A percentile compares a stretch with the other conserved stretches of the same genome.
These are phyloP conservation scores for Rhododendron griersonianum DNA, from an alignment of 148 eudicot species.

Conservation along the genomic window DNA sequence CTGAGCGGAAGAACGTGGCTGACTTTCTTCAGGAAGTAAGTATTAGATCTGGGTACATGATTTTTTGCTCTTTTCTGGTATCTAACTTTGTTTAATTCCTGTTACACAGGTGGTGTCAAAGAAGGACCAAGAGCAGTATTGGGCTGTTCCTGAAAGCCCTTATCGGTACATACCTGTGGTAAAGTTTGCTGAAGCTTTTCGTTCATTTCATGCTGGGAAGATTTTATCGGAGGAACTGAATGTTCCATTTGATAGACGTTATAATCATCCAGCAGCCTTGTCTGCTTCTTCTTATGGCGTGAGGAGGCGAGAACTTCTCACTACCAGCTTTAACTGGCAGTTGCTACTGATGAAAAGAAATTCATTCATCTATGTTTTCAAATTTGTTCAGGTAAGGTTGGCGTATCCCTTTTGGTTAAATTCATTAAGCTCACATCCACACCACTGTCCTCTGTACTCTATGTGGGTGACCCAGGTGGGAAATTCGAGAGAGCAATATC, in stretches of 20 bases:
- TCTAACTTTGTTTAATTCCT: constrained; percentile 18
- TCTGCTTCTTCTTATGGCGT: constrained; percentile 75
- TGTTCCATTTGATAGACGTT: constrained; percentile 67
- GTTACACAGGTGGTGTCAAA: constrained; percentile 66
- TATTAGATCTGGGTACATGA: constrained; percentile 4
- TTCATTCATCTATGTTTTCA: constrained; percentile 85
- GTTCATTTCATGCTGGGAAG: constrained; percentile 54
- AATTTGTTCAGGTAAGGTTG: constrained; percentile 83
- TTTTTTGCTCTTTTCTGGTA: background rate
- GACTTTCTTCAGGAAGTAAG: constrained; percentile 97
- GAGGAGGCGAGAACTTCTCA: constrained; percentile 67
- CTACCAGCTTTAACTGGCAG: constrained; percentile 85
- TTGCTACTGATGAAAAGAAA: constrained; percentile 87
- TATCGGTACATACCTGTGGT: constrained; percentile 64
- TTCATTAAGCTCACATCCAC: background rate
- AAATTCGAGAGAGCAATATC: background rate
- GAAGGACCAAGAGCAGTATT: constrained; percentile 96
- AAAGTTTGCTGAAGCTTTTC: constrained; percentile 89
- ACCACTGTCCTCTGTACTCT: background rate
- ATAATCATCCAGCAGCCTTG: constrained; percentile 93
- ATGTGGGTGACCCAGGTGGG: background rate
- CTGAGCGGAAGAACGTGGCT: constrained; percentile 88
- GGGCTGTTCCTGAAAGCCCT: constrained; percentile 62
- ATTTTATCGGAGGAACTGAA: constrained; percentile 54
- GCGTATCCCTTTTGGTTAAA: background rate